Evolutionary conservation across 495 filamentous ascomycete species (phyloP).

Genomic region (Aspergillus cavernicola): DNA sequence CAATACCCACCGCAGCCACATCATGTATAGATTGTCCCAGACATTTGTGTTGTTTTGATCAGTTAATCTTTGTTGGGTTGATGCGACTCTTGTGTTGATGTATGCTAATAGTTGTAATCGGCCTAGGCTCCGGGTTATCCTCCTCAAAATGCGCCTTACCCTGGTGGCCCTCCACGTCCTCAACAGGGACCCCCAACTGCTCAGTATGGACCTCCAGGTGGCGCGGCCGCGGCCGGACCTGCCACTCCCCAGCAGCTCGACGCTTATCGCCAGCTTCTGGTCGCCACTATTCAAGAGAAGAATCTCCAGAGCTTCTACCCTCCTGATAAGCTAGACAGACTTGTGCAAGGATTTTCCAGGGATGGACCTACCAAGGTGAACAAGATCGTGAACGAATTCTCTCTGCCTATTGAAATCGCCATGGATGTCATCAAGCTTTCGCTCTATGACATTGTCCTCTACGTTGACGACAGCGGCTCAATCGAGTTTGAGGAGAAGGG

Average conservation of each 20-base stretch:
- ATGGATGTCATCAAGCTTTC: conserved; percentile 65
- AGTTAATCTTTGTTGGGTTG: conserved; percentile 1
- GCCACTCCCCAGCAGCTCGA: conserved; percentile 46
- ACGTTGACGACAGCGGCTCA: conserved; percentile 71
- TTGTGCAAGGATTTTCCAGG: conserved; percentile 34
- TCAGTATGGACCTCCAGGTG: conserved; percentile 27
- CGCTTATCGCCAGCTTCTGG: conserved; percentile 52
- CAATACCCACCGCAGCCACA: conserved; percentile 31
- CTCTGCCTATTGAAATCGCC: conserved; percentile 57
- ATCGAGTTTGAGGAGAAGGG: conserved; percentile 65
- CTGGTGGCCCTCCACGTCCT: conserved; percentile 27
- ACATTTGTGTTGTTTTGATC: conserved; percentile 5
- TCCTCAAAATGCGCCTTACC: conserved; percentile 32
- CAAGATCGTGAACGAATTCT: conserved; percentile 51
- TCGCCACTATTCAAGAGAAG: conserved; percentile 55
- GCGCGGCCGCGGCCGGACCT: conserved; percentile 26
- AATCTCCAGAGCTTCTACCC: conserved; percentile 54
- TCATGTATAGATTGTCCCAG: conserved; percentile 22
- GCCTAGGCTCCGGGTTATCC: conserved; percentile 26
- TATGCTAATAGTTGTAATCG: conserved; percentile 9
- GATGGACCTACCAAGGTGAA: conserved; percentile 49
- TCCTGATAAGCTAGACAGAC: conserved; percentile 35
- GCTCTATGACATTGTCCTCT: conserved; percentile 64
- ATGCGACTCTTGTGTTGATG: not conserved
- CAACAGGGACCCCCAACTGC: conserved; percentile 23